Conservation (phyloP, 2,329 filamentous ascomycete genomes). For the Aspergillus melleus region DNA sequence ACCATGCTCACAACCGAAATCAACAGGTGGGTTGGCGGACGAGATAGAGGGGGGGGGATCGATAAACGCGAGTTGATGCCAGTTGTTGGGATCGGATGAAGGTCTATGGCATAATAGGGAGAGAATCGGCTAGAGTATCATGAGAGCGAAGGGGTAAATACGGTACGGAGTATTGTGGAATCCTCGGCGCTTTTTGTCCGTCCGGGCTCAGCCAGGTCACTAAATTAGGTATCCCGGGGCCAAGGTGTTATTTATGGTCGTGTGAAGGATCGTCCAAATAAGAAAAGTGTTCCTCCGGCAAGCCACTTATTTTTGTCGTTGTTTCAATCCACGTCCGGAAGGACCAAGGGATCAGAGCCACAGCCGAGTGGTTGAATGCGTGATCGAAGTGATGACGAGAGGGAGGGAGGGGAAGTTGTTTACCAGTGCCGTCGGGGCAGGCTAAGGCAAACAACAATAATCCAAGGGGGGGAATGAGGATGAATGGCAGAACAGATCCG, state of each 20-base stretch:
- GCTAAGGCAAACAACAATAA: neutral
- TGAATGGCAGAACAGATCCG: slow-evolving; percentile 6
- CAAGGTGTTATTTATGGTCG: neutral
- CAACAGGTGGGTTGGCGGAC: slow-evolving; percentile 7
- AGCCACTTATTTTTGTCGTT: neutral
- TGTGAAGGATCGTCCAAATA: neutral
- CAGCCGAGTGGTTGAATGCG: neutral
- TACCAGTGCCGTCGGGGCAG: neutral
- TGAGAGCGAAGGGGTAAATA: neutral
- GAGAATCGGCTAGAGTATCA: neutral
- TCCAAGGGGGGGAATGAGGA: slow-evolving; percentile 1
- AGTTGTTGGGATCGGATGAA: neutral
- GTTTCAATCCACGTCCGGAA: neutral
- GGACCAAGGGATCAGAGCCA: neutral
- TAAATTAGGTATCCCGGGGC: neutral
- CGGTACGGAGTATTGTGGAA: neutral
- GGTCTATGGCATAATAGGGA: neutral
- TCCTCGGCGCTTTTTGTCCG: neutral
- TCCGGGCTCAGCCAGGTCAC: neutral
- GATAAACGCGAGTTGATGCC: neutral
- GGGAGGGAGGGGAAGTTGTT: neutral
- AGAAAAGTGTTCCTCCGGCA: neutral
- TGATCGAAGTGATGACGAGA: neutral
- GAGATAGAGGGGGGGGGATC: neutral
- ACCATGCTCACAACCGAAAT: slow-evolving; percentile 28